phyloP scores from a whole-genome alignment of 768 basidiomycete genomes.

The Termitomyces sp. region DNA sequence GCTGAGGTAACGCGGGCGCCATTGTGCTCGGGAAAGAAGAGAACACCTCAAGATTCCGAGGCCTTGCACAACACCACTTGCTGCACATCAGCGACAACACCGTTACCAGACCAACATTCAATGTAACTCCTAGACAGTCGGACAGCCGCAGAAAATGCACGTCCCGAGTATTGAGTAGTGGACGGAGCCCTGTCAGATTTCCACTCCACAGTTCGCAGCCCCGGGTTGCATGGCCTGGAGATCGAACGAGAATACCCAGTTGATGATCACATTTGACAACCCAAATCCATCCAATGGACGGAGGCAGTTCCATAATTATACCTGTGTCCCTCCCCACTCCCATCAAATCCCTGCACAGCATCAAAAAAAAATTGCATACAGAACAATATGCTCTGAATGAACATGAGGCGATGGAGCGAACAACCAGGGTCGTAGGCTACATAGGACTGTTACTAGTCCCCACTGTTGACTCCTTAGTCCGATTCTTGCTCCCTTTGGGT shows the following conservation, averaged over 20 bases:
- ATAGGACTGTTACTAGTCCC: constrained; percentile 4
- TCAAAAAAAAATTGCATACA: background rate
- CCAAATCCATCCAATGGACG: background rate
- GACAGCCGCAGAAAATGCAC: background rate
- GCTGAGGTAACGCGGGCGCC: background rate
- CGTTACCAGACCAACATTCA: background rate
- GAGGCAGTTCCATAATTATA: background rate
- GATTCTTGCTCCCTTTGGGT: constrained; percentile 69
- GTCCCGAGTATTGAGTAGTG: background rate
- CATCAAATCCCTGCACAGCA: background rate
- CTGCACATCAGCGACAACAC: background rate
- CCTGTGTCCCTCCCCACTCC: background rate
- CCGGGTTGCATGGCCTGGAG: background rate
- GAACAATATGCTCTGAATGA: background rate
- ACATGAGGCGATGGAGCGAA: background rate
- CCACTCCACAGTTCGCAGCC: background rate
- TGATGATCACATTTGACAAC: background rate
- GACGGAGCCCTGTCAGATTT: background rate
- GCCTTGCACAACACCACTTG: background rate
- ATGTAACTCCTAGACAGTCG: background rate
- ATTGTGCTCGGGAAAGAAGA: background rate
- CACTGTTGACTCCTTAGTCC: constrained; percentile 14
- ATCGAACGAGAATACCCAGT: background rate
- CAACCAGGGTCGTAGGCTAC: constrained; percentile 1
- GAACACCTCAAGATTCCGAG: background rate